Evolutionary conservation across 2,329 filamentous ascomycete species (phyloP).

Genomic region (Nemania diffusa): DNA sequence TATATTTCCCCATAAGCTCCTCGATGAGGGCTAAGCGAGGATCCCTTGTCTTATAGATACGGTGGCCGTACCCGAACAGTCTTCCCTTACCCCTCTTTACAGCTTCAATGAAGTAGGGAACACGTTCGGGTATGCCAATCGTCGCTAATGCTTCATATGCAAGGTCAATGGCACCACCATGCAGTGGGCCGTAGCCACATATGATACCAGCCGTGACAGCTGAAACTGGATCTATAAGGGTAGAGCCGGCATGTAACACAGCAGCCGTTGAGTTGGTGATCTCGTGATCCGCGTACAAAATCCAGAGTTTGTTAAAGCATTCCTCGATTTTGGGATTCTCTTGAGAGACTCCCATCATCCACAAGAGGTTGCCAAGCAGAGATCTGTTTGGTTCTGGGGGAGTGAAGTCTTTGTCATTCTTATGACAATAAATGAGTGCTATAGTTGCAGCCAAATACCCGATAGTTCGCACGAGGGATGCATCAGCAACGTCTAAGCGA

Average conservation of each 20-base stretch:
- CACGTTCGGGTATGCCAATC: constrained; percentile 52
- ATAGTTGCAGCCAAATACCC: constrained; percentile 50
- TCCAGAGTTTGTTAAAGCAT: constrained; percentile 53
- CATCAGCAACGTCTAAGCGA: constrained; percentile 50
- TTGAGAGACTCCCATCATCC: constrained; percentile 56
- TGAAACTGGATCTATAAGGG: constrained; percentile 57
- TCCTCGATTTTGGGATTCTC: constrained; percentile 47
- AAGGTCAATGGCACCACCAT: constrained; percentile 61
- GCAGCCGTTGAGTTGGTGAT: constrained; percentile 61
- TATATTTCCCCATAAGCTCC: constrained; percentile 41
- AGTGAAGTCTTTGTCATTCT: constrained; percentile 51
- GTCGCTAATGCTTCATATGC: constrained; percentile 56
- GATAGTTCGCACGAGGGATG: constrained; percentile 51
- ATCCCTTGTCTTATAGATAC: constrained; percentile 46
- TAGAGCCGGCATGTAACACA: constrained; percentile 58
- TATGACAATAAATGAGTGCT: constrained; percentile 54
- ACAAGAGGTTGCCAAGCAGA: constrained; percentile 58
- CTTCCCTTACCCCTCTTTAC: constrained; percentile 55
- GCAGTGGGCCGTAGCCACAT: constrained; percentile 57
- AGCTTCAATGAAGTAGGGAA: constrained; percentile 52
- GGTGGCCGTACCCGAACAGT: constrained; percentile 53
- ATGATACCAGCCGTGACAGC: constrained; percentile 54
- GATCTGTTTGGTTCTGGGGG: constrained; percentile 46
- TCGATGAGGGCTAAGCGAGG: constrained; percentile 44
- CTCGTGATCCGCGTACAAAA: constrained; percentile 60